Percentiles rank a stretch among this genome's conserved stretches.
These are phyloP conservation scores for Aegilops speltoides DNA, from an alignment of 176 grass and related monocot genomes.

Conservation along the genomic window DNA sequence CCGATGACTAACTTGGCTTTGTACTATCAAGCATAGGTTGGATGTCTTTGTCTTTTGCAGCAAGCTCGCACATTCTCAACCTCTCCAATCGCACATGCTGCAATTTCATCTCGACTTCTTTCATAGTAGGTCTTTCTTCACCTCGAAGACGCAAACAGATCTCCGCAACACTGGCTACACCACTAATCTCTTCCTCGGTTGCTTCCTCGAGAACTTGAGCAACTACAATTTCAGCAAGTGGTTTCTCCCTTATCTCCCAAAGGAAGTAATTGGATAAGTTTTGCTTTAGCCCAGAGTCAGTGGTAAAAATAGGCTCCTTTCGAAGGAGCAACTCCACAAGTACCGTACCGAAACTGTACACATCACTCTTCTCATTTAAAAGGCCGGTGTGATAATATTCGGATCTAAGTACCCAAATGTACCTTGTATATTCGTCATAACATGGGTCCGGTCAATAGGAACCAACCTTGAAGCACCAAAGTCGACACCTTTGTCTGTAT, in stretches of 20 bases:
- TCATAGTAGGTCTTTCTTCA: background rate
- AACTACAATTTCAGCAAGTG: background rate
- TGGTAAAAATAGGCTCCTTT: background rate
- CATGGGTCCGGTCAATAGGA: too few species aligned
- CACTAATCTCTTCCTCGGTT: background rate
- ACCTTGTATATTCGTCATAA: too few species aligned
- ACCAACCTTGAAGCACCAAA: too few species aligned
- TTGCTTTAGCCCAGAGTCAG: background rate
- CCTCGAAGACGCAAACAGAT: background rate
- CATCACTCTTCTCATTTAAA: too few species aligned
- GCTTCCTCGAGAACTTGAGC: background rate
- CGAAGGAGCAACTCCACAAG: too few species aligned
- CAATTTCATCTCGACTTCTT: background rate
- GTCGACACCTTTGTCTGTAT: too few species aligned
- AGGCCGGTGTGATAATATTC: too few species aligned
- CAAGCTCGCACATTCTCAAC: background rate
- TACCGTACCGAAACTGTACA: too few species aligned
- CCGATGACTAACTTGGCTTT: too few species aligned
- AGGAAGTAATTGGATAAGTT: background rate
- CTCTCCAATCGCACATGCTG: background rate
- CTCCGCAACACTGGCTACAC: background rate
- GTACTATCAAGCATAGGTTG: background rate
- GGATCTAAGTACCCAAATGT: too few species aligned
- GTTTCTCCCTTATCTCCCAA: background rate
- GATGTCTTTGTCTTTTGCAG: background rate